phyloP scores from a whole-genome alignment of 495 filamentous ascomycete species.

The Trichoderma gamsii region DNA sequence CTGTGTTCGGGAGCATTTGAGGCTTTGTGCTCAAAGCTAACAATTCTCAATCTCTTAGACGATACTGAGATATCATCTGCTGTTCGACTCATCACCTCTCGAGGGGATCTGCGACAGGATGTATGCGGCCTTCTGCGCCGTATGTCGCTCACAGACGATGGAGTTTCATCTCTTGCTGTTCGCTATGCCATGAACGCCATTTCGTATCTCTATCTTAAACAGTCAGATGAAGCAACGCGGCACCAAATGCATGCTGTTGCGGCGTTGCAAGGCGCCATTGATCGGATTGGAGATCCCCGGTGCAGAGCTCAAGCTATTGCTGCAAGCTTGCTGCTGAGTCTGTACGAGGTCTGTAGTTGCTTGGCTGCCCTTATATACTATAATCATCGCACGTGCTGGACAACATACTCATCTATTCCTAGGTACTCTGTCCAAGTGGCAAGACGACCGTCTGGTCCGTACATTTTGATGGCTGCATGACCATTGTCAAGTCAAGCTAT shows the following conservation, averaged over 20 bases:
- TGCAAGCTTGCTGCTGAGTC: background rate
- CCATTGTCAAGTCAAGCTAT: constrained; percentile 7
- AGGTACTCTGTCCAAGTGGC: background rate
- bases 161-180: background rate
- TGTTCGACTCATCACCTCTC: background rate
- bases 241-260: constrained; percentile 5
- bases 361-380: background rate
- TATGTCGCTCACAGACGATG: constrained; percentile 2
- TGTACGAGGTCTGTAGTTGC: constrained; percentile 12
- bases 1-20: background rate
- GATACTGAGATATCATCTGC: constrained; percentile 1
- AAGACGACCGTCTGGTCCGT: background rate
- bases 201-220: background rate
- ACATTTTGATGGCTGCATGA: constrained; percentile 11
- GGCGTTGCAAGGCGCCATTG: background rate
- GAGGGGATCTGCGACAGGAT: background rate
- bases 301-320: constrained; percentile 6
- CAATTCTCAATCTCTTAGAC: background rate
- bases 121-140: constrained; percentile 6
- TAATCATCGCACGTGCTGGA: background rate
- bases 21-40: background rate
- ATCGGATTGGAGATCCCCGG: background rate
- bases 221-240: background rate
- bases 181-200: constrained; percentile 8
- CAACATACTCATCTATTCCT: background rate